Conservation (phyloP, 2,329 filamentous ascomycete genomes). For the Calonectria montana region DNA sequence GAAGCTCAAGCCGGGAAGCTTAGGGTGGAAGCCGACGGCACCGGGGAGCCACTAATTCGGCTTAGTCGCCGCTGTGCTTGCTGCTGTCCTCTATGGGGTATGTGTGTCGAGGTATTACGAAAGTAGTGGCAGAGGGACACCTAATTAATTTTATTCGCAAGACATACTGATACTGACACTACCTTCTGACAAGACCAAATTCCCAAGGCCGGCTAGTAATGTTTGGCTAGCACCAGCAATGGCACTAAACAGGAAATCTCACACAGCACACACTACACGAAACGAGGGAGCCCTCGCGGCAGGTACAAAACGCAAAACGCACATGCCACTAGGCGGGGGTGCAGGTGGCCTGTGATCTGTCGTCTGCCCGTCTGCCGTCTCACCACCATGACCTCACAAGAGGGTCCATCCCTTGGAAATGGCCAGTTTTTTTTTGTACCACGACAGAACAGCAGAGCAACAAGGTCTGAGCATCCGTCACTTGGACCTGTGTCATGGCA, state of each 20-base stretch:
- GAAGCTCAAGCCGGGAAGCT: background rate
- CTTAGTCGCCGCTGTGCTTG: background rate
- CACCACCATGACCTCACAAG: conserved; percentile 29
- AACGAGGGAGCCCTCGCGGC: background rate
- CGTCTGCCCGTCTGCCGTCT: conserved; percentile 8
- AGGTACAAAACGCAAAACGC: conserved; percentile 10
- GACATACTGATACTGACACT: background rate
- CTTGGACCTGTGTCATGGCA: background rate
- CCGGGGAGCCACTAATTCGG: background rate
- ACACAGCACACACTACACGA: background rate
- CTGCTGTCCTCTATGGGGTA: no score
- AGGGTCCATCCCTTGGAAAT: conserved; percentile 13
- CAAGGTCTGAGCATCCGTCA: background rate
- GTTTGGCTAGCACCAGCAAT: background rate
- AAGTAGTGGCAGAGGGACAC: background rate
- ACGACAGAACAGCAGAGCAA: background rate
- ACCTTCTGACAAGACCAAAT: background rate
- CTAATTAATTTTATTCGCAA: background rate
- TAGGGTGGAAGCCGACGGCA: background rate
- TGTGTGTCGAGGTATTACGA: background rate
- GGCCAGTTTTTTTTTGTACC: conserved; percentile 17
- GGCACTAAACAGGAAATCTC: background rate
- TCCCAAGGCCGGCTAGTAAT: background rate
- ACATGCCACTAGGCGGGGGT: conserved; percentile 1
- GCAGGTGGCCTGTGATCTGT: conserved; percentile 17